These are phyloP conservation scores for Aureobasidium musti DNA, from an alignment of 2,329 filamentous ascomycete species.

Conservation along the genomic window DNA sequence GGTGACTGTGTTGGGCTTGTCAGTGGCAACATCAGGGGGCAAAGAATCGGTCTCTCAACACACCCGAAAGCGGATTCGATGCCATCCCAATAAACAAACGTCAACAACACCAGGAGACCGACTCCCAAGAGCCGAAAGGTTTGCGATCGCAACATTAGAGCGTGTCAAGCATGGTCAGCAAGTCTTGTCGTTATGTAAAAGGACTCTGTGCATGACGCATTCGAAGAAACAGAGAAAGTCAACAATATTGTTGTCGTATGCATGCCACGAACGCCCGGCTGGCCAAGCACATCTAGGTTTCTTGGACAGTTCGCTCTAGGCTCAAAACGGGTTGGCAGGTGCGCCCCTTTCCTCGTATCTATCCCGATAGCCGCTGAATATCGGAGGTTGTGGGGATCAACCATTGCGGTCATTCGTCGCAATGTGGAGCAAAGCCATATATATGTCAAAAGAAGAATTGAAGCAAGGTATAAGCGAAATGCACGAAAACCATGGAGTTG, in stretches of 20 bases:
- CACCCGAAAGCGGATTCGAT: background rate
- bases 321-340: constrained; percentile 6
- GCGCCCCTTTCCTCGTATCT: constrained; percentile 7
- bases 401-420: no score
- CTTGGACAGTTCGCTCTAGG: constrained; percentile 13
- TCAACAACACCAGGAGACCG: constrained; percentile 11
- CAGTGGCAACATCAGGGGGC: constrained; percentile 5
- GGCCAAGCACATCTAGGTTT: constrained; percentile 6
- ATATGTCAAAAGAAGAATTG: background rate
- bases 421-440: background rate
- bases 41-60: background rate
- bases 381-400: background rate
- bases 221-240: background rate
- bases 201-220: constrained; percentile 17
- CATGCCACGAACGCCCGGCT: constrained; percentile 12
- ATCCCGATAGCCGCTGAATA: background rate
- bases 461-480: background rate
- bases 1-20: background rate
- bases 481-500: background rate
- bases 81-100: background rate
- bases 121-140: background rate
- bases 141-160: background rate
- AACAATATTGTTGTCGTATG: constrained; percentile 16
- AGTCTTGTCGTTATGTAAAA: background rate
- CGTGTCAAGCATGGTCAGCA: background rate